phyloP scores from a whole-genome alignment of 495 filamentous ascomycete species.

The Sordaria brevicollis region DNA sequence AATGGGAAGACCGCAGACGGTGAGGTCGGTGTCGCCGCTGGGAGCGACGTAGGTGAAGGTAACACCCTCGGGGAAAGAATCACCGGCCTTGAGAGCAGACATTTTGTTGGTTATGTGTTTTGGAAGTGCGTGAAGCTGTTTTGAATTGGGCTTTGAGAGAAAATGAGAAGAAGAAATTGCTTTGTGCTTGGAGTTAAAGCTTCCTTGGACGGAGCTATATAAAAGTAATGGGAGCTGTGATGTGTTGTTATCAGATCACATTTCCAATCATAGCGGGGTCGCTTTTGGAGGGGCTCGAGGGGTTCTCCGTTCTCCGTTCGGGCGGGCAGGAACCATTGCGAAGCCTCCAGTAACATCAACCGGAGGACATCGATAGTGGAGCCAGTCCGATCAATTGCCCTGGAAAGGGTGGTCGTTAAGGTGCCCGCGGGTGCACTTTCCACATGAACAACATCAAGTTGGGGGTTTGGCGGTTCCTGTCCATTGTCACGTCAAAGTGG shows the following conservation, averaged over 20 bases:
- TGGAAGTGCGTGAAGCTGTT: not conserved
- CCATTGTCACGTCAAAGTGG: not conserved
- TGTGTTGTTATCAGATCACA: not conserved
- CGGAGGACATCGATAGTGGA: not conserved
- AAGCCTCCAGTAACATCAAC: not conserved
- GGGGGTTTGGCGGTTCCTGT: not conserved
- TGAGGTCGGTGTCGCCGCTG: constrained; percentile 52
- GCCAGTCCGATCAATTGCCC: not conserved
- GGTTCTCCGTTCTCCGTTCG: not conserved
- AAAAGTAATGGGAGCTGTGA: not conserved
- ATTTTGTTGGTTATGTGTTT: constrained; percentile 33
- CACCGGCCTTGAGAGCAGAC: constrained; percentile 67
- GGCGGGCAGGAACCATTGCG: not conserved
- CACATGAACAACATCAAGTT: not conserved
- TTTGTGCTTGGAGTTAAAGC: not conserved
- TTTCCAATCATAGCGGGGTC: not conserved
- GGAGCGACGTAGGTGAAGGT: constrained; percentile 72
- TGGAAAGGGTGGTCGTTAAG: not conserved
- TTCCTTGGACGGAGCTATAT: not conserved
- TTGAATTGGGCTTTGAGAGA: not conserved
- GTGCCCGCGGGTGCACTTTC: not conserved
- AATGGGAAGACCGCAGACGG: constrained; percentile 67
- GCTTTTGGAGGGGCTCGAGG: not conserved
- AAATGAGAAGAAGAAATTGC: not conserved
- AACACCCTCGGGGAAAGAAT: constrained; percentile 72